Base-by-base conservation (phyloP, 108 stramenopile species). In the Aurantiochytrium sp. region DNA sequence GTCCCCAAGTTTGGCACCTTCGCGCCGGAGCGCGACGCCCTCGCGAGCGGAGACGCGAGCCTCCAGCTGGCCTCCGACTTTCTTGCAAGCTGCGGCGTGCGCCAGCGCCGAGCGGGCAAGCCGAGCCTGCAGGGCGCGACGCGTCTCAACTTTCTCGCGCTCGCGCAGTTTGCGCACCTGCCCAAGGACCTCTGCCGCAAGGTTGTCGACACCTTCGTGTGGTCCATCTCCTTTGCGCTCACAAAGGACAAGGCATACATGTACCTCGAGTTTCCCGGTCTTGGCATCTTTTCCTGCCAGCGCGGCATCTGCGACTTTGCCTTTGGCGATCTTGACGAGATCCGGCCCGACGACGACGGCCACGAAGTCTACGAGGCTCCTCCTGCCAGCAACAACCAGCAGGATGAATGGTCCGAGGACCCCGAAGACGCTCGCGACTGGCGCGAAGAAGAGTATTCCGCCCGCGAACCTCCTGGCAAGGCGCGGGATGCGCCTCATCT, bases 121-220 rank as follows among this genome's bases (percentile, higher is more conserved):
- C 12, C 36, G 2, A 12, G 27, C 24, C 10, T 48, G 1, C 39
- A 48, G 19, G 39, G 42, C 27, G 42, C 73, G 6, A 48, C 73
- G 42, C 39, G 73, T n/a, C 45, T 81, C 39, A 81, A 81, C 3
- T 81, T 81, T 81, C 42, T 81, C 19, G 73, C 42, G 1, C 73
- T 81, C 6, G 45, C 42, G 6, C n/a, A 41, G 12, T 81, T 81
- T 48, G n/a, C 24, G 0, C 39, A 81, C 12, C 19, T 81, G 27
- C 45, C 73, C 73, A 81, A 81, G 24, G 73, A 81, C 45, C 39
- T 81, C 45, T 81, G 73, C 30, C 73, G 73, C 12, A 81, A 81
- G 73, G 73, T 81, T 42, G 73, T 81, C n/a, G 73, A 81, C 8
- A 41, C 45, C 17, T 8, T 81, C 42, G 45, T 81, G 6, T 81